Conservation (phyloP, 495 filamentous ascomycete genomes). For the Trichoderma erinaceum region DNA sequence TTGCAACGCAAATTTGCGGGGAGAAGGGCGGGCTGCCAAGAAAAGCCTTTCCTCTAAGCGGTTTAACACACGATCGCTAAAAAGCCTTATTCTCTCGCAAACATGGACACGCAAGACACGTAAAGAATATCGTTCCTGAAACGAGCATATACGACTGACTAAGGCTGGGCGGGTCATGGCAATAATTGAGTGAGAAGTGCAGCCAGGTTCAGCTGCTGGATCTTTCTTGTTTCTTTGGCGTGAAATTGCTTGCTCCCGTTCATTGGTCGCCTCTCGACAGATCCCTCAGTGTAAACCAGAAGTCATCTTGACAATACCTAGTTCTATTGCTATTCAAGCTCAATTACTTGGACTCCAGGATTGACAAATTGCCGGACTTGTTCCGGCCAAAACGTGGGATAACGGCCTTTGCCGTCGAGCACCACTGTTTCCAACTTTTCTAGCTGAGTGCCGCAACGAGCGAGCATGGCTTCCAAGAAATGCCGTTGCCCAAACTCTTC, state of each 20-base stretch:
- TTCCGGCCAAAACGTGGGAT: not conserved
- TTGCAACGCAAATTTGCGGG: not conserved
- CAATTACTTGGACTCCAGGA: not conserved
- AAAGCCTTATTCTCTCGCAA: too few relatives aligned
- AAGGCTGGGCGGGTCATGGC: too few relatives aligned
- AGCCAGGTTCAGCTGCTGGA: too few relatives aligned
- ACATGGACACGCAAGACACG: too few relatives aligned
- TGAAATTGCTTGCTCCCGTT: too few relatives aligned
- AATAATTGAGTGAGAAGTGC: too few relatives aligned
- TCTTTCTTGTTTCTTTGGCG: too few relatives aligned
- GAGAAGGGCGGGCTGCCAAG: not conserved
- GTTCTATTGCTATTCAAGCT: not conserved
- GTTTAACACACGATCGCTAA: not conserved
- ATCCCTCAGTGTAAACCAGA: too few relatives aligned
- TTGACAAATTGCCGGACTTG: not conserved
- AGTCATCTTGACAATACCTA: too few relatives aligned
- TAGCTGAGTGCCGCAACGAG: not conserved
- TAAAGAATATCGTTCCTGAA: too few relatives aligned
- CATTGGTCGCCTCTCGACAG: too few relatives aligned
- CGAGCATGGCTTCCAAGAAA: not conserved
- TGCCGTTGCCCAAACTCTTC: not conserved
- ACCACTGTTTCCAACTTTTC: not conserved
- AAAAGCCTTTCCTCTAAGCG: not conserved
- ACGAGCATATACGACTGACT: too few relatives aligned
- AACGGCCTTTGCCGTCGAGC: not conserved